Conservation (phyloP, 805 yeast species). For the Candida boidinii region DNA sequence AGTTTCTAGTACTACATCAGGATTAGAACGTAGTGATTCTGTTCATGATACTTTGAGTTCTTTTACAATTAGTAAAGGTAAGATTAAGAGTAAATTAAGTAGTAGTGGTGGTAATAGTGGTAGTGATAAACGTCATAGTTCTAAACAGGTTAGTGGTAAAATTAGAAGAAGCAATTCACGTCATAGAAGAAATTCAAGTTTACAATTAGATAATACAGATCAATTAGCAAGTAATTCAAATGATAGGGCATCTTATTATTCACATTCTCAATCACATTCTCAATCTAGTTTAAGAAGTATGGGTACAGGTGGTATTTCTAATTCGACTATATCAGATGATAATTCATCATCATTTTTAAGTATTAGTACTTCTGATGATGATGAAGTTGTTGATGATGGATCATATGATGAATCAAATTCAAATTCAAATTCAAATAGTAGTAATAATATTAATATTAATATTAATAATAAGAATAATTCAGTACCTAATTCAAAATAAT, state of each 20-base stretch:
- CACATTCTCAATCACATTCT: neutral
- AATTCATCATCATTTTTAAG: neutral
- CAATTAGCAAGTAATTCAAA: too few relatives aligned
- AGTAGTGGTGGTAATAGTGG: neutral
- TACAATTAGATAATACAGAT: too few relatives aligned
- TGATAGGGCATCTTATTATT: neutral
- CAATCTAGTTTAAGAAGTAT: neutral
- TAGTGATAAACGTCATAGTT: slow-evolving; percentile 2
- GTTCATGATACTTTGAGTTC: slow-evolving; percentile 14
- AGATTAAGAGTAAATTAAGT: slow-evolving; percentile 7
- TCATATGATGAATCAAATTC: too few relatives aligned
- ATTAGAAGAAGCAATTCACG: neutral
- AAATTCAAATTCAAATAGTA: neutral
- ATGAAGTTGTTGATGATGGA: neutral
- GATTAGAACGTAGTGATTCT: slow-evolving; percentile 4
- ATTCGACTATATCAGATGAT: neutral
- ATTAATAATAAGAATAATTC: neutral
- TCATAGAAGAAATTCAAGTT: too few relatives aligned
- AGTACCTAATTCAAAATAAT: neutral
- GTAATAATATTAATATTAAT: neutral
- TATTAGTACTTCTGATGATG: neutral
- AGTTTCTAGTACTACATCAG: too few relatives aligned
- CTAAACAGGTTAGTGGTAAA: slow-evolving; percentile 3
- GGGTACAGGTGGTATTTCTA: neutral
- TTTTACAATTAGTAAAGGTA: slow-evolving; percentile 10